Evolutionary conservation across 2,329 filamentous ascomycete species (phyloP), one percentile per base, ranked within the genome.

Genomic region (Aureobasidium zeae): DNA sequence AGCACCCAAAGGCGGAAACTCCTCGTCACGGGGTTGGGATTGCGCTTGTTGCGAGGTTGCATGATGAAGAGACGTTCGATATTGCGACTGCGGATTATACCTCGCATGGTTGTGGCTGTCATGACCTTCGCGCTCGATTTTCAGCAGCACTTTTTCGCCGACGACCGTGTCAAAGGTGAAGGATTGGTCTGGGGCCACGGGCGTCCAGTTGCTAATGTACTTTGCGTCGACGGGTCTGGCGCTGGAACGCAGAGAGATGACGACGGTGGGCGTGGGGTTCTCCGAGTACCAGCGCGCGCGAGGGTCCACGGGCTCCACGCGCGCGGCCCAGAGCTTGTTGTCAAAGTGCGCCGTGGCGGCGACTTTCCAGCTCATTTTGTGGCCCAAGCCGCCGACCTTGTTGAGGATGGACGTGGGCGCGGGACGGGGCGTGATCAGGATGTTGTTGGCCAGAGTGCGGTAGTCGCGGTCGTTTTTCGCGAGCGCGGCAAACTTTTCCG

Each of bases 321-420:
- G 74, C 12, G 82, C 86, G 4, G 89, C 91, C 88, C 89, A 98
- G 28, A 96, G 74, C 53, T 76, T 82, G 59, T 87, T 81, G 48
- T 94, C 83, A 52, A 77, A 79, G 52, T 74, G 77, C 1, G 79
- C 86, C 5, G 81, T 77, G 26, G 81, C 86, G 0, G 79, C 83
- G 4, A 94, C 81, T 60, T 85, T 77, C 86, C 89, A 98, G 29
- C 69, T 77, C 64, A 93, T 74, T 63, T 82, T 89, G 54, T 77
- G 79, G 24, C 87, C 86, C 56, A 94, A 78, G 20, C 89, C 89
- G 30, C 91, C 91, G 9, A 91, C 82, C 61, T 86, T 91, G 41
- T 83, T 75, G 22, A 95, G 67, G 16, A 93, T 81, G 51, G 72
- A 75, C 38, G 74, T 70, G 2, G 83, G 77, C 37, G 83, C 85